phyloP scores from a whole-genome alignment of 805 yeast genomes.

The Yarrowia deformans region DNA sequence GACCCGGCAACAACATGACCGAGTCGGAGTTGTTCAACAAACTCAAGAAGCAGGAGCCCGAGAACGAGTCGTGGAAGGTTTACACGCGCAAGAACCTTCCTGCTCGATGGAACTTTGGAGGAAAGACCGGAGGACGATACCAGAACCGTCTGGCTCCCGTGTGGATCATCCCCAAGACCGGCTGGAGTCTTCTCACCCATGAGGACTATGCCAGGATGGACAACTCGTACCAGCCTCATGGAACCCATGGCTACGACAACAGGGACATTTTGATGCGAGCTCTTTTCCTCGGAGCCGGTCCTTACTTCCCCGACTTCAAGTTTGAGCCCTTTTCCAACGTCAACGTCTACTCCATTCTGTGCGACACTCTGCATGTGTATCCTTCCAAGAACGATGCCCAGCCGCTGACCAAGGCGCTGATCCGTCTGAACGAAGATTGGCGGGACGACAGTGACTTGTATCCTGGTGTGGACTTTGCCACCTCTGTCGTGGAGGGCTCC shows the following conservation, averaged over 20 bases:
- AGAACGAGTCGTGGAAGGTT: slow-evolving; percentile 54
- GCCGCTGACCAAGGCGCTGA: slow-evolving; percentile 44
- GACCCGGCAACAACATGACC: slow-evolving; percentile 58
- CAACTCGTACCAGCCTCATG: slow-evolving; percentile 64
- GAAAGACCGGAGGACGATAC: slow-evolving; percentile 51
- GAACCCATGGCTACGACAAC: slow-evolving; percentile 87
- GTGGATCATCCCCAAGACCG: slow-evolving; percentile 84
- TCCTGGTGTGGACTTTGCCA: slow-evolving; percentile 49
- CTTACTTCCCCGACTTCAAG: slow-evolving; percentile 62
- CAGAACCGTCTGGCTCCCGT: slow-evolving; percentile 78
- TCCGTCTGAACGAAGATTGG: slow-evolving; percentile 45
- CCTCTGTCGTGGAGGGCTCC: slow-evolving; percentile 46
- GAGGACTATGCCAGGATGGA: slow-evolving; percentile 59
- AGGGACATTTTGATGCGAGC: slow-evolving; percentile 83
- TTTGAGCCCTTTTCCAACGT: slow-evolving; percentile 72
- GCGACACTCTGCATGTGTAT: slow-evolving; percentile 48
- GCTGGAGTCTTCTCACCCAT: slow-evolving; percentile 74
- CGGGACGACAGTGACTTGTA: slow-evolving; percentile 45
- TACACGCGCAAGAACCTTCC: slow-evolving; percentile 64
- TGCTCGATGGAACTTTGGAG: slow-evolving; percentile 64
- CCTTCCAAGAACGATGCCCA: slow-evolving; percentile 37
- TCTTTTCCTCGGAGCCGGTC: slow-evolving; percentile 79
- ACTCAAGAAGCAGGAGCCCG: slow-evolving; percentile 42
- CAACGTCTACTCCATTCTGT: slow-evolving; percentile 75
- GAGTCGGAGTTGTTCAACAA: slow-evolving; percentile 56